Conservation (phyloP, 352 stramenopile genomes). For the Phytophthora pisi region DNA sequence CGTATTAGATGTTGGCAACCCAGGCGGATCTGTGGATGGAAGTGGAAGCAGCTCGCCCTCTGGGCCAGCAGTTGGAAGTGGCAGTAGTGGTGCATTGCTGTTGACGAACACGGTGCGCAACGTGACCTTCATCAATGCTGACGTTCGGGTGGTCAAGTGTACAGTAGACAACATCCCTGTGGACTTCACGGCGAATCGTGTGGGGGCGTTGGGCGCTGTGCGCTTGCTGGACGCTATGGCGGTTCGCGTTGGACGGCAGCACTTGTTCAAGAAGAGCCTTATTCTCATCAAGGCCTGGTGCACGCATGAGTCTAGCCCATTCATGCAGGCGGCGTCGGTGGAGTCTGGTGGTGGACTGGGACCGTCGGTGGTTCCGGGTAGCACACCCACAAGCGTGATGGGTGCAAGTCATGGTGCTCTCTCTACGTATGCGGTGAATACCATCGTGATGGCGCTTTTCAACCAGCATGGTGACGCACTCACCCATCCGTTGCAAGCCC, state of each 20-base stretch:
- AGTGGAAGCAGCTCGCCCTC: slow-evolving; percentile 28
- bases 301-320: slow-evolving; percentile 80
- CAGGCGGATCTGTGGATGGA: slow-evolving; percentile 15
- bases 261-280: slow-evolving; percentile 90
- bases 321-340: slow-evolving; percentile 42
- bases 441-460: slow-evolving; percentile 90
- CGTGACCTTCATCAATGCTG: slow-evolving; percentile 90
- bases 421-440: slow-evolving; percentile 89
- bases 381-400: slow-evolving; percentile 61
- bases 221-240: slow-evolving; percentile 89
- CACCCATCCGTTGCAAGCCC: slow-evolving; percentile 77
- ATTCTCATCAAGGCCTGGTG: slow-evolving; percentile 93
- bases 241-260: slow-evolving; percentile 65
- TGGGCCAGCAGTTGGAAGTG: slow-evolving; percentile 13
- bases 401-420: slow-evolving; percentile 79
- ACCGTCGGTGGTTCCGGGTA: slow-evolving; percentile 17
- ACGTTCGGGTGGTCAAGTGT: slow-evolving; percentile 90
- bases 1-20: slow-evolving; percentile 33
- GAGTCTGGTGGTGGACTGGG: slow-evolving; percentile 22
- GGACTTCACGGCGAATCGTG: slow-evolving; percentile 87
- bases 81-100: slow-evolving; percentile 12
- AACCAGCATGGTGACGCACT: slow-evolving; percentile 80
- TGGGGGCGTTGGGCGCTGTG: slow-evolving; percentile 79
- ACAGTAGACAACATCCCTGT: slow-evolving; percentile 91
- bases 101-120: slow-evolving; percentile 82